Conservation (phyloP, 2,329 filamentous ascomycete species). For the Nothophoma quercina region DNA sequence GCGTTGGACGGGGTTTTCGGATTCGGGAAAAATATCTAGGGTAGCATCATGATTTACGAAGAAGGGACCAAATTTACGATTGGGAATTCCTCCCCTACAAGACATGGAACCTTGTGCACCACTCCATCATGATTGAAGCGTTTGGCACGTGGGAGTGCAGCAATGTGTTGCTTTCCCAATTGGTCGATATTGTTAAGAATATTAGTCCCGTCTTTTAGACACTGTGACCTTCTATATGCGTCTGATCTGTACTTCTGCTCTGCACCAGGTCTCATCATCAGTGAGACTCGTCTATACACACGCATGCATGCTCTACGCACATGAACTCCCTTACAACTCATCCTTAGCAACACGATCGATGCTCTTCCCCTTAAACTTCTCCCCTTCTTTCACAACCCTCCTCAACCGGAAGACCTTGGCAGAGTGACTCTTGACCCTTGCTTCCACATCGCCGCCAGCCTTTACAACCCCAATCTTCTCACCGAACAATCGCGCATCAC, state of each 20-base stretch:
- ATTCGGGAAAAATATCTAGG: slow-evolving; percentile 36
- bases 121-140: no score
- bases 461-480: slow-evolving; percentile 33
- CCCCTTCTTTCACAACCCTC: slow-evolving; percentile 28
- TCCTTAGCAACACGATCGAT: slow-evolving; percentile 26
- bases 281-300: no score
- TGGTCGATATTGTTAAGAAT: no score
- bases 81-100: slow-evolving; percentile 49
- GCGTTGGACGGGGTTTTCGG: slow-evolving; percentile 13
- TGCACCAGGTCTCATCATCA: no score
- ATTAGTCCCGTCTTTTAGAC: no score
- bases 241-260: no score
- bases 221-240: no score
- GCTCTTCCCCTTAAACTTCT: slow-evolving; percentile 33
- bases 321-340: slow-evolving; percentile 23
- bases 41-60: slow-evolving; percentile 45
- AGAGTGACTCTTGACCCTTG: slow-evolving; percentile 30
- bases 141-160: no score
- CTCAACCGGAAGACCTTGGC: slow-evolving; percentile 29
- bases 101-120: slow-evolving; percentile 1
- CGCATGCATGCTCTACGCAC: no score
- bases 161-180: no score
- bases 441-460: slow-evolving; percentile 28
- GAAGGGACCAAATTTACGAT: slow-evolving; percentile 45
- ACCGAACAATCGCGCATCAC: slow-evolving; percentile 30